Evolutionary conservation across 2,329 filamentous ascomycete species (phyloP).

Genomic region (Aspergillus persii): DNA sequence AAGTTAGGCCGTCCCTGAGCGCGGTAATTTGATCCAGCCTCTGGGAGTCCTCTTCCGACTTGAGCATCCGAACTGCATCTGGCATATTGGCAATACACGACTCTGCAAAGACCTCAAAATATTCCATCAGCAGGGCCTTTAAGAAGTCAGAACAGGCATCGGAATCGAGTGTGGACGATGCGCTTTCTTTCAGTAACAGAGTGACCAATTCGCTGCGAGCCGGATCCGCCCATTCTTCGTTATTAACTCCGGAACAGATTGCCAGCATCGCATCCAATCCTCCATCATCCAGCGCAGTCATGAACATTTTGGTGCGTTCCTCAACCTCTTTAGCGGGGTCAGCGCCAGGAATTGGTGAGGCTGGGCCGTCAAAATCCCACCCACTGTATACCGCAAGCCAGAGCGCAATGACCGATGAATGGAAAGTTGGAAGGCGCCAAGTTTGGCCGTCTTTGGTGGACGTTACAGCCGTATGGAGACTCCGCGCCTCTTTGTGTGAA

Average conservation of each 20-base stretch:
- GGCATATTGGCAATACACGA: conserved; percentile 94
- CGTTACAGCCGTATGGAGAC: conserved; percentile 67
- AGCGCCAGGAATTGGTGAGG: conserved; percentile 58
- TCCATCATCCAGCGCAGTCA: conserved; percentile 77
- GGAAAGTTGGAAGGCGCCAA: conserved; percentile 73
- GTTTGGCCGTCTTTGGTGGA: conserved; percentile 63
- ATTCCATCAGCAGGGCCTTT: conserved; percentile 69
- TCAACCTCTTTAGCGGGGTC: conserved; percentile 67
- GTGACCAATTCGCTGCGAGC: conserved; percentile 77
- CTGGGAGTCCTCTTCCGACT: conserved; percentile 86
- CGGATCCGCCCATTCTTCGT: conserved; percentile 82
- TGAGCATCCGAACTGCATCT: conserved; percentile 80
- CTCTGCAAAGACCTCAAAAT: conserved; percentile 83
- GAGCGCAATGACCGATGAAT: conserved; percentile 74
- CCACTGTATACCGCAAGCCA: conserved; percentile 95
- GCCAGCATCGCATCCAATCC: conserved; percentile 90
- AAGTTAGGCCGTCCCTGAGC: conserved; percentile 43
- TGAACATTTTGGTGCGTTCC: conserved; percentile 69
- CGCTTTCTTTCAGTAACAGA: conserved; percentile 78
- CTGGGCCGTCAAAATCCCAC: conserved; percentile 73
- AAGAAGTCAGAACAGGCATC: conserved; percentile 70
- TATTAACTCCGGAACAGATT: conserved; percentile 75
- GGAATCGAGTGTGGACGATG: conserved; percentile 65
- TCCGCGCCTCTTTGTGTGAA: conserved; percentile 66
- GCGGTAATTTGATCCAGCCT: conserved; percentile 46